phyloP scores from a whole-genome alignment of 192 early-diverging fungal species.

The Powellomyces hirtus region DNA sequence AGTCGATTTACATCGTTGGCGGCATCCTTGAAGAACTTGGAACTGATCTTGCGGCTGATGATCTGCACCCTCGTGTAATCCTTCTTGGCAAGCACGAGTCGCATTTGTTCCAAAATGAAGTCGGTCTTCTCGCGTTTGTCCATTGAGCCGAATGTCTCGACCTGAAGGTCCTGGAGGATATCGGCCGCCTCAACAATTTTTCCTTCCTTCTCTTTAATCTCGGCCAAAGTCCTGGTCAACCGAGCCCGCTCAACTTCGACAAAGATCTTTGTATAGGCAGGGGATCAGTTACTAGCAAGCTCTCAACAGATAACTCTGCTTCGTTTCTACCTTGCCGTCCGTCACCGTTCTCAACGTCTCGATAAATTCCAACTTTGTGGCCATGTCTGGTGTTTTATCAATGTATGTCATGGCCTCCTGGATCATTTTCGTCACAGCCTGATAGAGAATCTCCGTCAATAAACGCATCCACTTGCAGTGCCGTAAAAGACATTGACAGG shows the following conservation, averaged over 20 bases:
- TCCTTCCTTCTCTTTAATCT: conserved; percentile 88
- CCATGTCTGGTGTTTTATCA: conserved; percentile 79
- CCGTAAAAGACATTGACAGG: no score
- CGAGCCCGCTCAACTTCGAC: conserved; percentile 98
- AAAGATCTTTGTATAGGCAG: no score
- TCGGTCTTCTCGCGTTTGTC: conserved; percentile 98
- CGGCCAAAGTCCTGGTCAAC: conserved; percentile 83
- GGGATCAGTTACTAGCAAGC: no score
- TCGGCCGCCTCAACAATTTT: conserved; percentile 89
- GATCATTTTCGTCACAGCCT: conserved; percentile 95
- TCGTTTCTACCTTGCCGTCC: conserved; percentile 79
- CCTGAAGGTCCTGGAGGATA: conserved; percentile 94
- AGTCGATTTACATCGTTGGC: conserved; percentile 65
- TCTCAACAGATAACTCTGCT: no score
- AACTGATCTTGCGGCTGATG: conserved; percentile 93
- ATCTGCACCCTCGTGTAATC: conserved; percentile 92
- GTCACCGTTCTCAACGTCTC: conserved; percentile 92
- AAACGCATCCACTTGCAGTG: no score
- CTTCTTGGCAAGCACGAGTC: conserved; percentile 86
- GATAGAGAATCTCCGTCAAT: conserved; percentile 1
- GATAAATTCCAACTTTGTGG: conserved; percentile 86
- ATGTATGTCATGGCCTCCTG: conserved; percentile 87
- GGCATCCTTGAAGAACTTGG: conserved; percentile 84
- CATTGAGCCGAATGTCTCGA: conserved; percentile 99
- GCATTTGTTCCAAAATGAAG: conserved; percentile 99